Percentiles rank a stretch among this genome's conserved stretches.
Evolutionary conservation across 139 green algal species (phyloP).

Genomic region (Chara braunii): DNA sequence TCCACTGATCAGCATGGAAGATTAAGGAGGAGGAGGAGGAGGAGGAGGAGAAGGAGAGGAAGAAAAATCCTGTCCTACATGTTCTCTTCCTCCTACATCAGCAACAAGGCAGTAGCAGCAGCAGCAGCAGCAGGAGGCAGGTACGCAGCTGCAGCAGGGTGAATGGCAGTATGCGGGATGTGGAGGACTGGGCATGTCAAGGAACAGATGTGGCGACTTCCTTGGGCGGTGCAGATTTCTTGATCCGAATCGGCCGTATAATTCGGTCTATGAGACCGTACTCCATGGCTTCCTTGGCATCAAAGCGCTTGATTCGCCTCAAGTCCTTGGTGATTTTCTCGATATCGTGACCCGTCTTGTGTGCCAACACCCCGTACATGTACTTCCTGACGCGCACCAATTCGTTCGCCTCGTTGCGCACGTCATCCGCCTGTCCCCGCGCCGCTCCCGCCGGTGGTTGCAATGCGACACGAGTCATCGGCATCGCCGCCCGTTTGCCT

Average conservation of each 20-base stretch:
- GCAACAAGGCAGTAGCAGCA: no score
- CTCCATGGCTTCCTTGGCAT: slow-evolving; percentile 57
- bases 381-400: slow-evolving; percentile 86
- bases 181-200: no score
- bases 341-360: slow-evolving; percentile 73
- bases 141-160: no score
- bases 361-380: slow-evolving; percentile 58
- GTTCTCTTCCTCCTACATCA: no score
- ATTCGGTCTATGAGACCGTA: slow-evolving; percentile 70
- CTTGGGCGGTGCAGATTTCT: no score
- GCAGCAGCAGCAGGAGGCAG: no score
- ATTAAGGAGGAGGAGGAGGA: no score
- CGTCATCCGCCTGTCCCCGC: slow-evolving; percentile 86
- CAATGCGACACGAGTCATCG: slow-evolving; percentile 56
- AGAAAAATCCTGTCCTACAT: no score
- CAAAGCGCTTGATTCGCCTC: slow-evolving; percentile 55
- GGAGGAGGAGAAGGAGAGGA: no score
- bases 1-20: no score
- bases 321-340: slow-evolving; percentile 54
- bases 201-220: no score
- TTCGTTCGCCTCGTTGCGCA: slow-evolving; percentile 93
- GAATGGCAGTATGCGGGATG: no score
- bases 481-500: slow-evolving; percentile 27
- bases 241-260: slow-evolving; percentile 34
- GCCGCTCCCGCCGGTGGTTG: slow-evolving; percentile 86